phyloP scores from a whole-genome alignment of 768 basidiomycete species.

The Lactarius psammicola region DNA sequence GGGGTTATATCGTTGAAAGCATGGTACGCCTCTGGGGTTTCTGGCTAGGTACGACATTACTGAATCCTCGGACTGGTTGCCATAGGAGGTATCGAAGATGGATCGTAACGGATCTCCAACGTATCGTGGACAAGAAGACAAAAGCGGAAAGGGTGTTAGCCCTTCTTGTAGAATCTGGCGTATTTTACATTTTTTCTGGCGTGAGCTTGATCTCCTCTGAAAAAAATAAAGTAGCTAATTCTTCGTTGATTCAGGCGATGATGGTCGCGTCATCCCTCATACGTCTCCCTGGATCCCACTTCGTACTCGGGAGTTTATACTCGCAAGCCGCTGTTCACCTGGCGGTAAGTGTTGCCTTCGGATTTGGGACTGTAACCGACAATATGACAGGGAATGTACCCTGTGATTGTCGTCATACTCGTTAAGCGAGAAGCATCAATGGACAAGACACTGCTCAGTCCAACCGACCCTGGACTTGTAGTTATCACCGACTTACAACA shows the following conservation, averaged over 20 bases:
- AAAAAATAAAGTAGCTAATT: background rate
- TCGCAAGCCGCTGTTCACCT: background rate
- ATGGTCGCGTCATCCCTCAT: background rate
- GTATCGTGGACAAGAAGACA: background rate
- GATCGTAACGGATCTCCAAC: background rate
- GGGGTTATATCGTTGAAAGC: background rate
- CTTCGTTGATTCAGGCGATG: background rate
- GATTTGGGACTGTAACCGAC: background rate
- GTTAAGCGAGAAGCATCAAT: background rate
- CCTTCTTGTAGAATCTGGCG: slow-evolving; percentile 2
- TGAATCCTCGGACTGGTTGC: no score
- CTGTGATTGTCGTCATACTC: background rate
- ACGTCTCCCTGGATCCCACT: background rate
- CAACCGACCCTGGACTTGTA: background rate
- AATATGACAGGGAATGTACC: background rate
- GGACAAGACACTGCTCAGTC: background rate
- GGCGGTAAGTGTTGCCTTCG: background rate
- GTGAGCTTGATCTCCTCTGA: background rate
- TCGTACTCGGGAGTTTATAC: background rate
- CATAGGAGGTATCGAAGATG: background rate
- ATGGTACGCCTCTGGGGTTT: background rate
- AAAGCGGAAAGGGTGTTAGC: background rate
- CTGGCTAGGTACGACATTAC: background rate
- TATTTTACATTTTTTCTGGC: background rate
- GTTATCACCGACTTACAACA: background rate